Conservation (phyloP, 805 yeast genomes). For the Ogataea glucozyma region DNA sequence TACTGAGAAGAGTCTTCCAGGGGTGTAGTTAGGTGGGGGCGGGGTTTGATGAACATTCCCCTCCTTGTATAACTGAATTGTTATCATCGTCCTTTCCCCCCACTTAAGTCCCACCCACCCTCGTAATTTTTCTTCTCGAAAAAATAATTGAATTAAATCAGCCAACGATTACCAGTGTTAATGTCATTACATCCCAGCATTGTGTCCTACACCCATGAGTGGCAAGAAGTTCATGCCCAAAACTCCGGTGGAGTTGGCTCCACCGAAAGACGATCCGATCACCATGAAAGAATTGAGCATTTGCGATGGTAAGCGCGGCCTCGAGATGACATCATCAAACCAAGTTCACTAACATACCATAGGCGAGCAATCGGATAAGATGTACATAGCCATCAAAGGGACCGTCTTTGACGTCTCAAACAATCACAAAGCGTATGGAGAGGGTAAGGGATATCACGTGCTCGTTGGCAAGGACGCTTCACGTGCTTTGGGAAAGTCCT, state of each 20-base stretch:
- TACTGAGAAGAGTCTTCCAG: too few species aligned
- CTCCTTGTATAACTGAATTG: too few species aligned
- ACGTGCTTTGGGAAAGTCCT: constrained; percentile 71
- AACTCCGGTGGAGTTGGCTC: constrained; percentile 49
- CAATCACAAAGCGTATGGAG: constrained; percentile 70
- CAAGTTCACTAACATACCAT: constrained; percentile 2
- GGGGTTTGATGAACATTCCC: too few species aligned
- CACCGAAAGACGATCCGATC: constrained; percentile 49
- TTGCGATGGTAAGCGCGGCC: constrained; percentile 36
- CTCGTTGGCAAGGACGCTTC: constrained; percentile 79
- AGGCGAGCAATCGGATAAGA: constrained; percentile 44
- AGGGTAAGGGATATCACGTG: constrained; percentile 69
- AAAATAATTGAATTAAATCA: too few species aligned
- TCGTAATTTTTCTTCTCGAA: too few species aligned
- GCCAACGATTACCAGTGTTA: constrained; percentile 3
- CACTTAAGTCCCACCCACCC: too few species aligned
- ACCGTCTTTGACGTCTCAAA: constrained; percentile 74
- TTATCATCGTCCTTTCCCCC: too few species aligned
- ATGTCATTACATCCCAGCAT: constrained; percentile 1
- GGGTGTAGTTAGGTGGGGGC: too few species aligned
- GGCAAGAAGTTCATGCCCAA: constrained; percentile 52
- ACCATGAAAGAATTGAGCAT: constrained; percentile 43
- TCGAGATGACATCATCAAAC: constrained; percentile 8
- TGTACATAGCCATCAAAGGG: constrained; percentile 78
- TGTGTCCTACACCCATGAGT: constrained; percentile 9